Percentiles rank a stretch among this genome's conserved stretches.
These are phyloP conservation scores for Vigna mungo DNA, from an alignment of 306 rosid species.

Conservation along the genomic window DNA sequence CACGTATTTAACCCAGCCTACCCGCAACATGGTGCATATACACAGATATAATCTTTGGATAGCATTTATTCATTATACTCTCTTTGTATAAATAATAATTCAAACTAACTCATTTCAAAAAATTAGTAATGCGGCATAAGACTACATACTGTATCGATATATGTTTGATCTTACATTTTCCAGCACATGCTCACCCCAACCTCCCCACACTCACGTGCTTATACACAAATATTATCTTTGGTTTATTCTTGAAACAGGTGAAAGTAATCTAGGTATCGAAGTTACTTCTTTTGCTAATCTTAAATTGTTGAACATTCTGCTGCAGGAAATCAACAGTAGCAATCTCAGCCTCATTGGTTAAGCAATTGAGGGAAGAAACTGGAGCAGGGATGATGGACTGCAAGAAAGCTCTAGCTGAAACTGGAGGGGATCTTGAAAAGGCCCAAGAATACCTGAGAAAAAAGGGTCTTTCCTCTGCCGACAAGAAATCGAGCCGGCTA, in stretches of 20 bases:
- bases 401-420: conserved; percentile 95
- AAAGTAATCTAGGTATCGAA: background rate
- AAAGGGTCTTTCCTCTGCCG: conserved; percentile 94
- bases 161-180: background rate
- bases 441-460: conserved; percentile 97
- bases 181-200: background rate
- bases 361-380: conserved; percentile 90
- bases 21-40: too few species aligned
- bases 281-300: conserved; percentile 6
- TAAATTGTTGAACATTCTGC: conserved; percentile 38
- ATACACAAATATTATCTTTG: background rate
- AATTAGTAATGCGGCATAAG: background rate
- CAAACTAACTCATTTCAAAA: background rate
- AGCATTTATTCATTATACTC: background rate
- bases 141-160: background rate
- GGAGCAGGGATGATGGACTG: conserved; percentile 99
- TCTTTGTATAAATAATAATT: background rate
- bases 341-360: conserved; percentile 81
- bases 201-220: background rate
- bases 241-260: conserved; percentile 16
- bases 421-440: conserved; percentile 93
- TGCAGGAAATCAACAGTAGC: conserved; percentile 73
- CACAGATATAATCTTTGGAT: background rate
- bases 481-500: conserved; percentile 89
- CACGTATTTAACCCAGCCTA: too few species aligned